Conservation (phyloP, 805 yeast species). For the Metschnikowia koreensis region DNA sequence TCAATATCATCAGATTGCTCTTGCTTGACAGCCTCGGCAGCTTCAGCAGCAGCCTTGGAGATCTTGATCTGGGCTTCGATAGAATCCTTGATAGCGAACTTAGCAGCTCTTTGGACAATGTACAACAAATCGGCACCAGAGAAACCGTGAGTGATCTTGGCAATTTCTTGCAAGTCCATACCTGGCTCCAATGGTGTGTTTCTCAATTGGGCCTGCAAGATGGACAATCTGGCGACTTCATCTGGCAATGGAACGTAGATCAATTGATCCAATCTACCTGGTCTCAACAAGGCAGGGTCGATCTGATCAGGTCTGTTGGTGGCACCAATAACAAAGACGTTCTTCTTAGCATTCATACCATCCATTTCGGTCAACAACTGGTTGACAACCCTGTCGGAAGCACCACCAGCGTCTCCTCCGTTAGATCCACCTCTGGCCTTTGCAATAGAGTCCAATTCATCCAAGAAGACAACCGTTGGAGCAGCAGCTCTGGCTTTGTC, state of each 20-base stretch:
- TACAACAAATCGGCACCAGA: conserved; percentile 98
- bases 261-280: conserved; percentile 98
- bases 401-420: conserved; percentile 84
- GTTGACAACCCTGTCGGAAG: conserved; percentile 93
- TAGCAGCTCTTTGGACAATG: conserved; percentile 98
- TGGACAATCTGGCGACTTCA: conserved; percentile 88
- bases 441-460: conserved; percentile 97
- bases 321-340: conserved; percentile 98
- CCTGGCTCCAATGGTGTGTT: conserved; percentile 99
- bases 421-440: conserved; percentile 84
- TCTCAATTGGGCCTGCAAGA: conserved; percentile 92
- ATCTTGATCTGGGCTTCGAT: conserved; percentile 68
- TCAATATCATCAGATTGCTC: conserved; percentile 47
- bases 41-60: conserved; percentile 38
- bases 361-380: conserved; percentile 98
- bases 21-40: conserved; percentile 30
- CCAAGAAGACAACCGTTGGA: conserved; percentile 97
- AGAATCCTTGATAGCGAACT: conserved; percentile 96
- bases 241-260: conserved; percentile 99
- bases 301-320: conserved; percentile 99
- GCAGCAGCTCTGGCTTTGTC: conserved; percentile 99
- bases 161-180: conserved; percentile 80
- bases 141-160: conserved; percentile 94
- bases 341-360: conserved; percentile 99
- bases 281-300: conserved; percentile 97